Evolutionary conservation across 352 stramenopile species (phyloP).

Genomic region (Pythium myriotylum): DNA sequence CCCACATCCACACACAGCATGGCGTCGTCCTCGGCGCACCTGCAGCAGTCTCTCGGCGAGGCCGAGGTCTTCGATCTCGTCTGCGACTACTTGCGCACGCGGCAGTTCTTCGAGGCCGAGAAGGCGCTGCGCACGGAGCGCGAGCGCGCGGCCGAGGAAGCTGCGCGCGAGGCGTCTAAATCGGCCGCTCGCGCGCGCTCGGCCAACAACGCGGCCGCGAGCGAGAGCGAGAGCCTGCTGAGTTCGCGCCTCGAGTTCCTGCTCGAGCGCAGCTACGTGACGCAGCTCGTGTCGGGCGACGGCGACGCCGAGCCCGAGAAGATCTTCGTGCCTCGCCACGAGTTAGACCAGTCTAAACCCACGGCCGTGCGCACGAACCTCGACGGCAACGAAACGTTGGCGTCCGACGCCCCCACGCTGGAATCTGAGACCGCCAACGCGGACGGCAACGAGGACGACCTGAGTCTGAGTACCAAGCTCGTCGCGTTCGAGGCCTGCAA

Average conservation of each 20-base stretch:
- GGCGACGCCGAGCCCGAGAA: slow-evolving; percentile 64
- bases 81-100: slow-evolving; percentile 86
- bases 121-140: slow-evolving; percentile 72
- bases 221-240: slow-evolving; percentile 37
- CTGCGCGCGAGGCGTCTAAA: slow-evolving; percentile 24
- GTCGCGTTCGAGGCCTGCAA: slow-evolving; percentile 84
- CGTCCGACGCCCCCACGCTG: slow-evolving; percentile 40
- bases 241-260: slow-evolving; percentile 76
- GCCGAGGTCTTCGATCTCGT: slow-evolving; percentile 88
- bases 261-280: slow-evolving; percentile 86
- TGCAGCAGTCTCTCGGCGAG: slow-evolving; percentile 82
- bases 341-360: slow-evolving; percentile 35
- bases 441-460: slow-evolving; percentile 39
- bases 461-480: slow-evolving; percentile 73
- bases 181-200: neutral
- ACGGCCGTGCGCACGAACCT: slow-evolving; percentile 60
- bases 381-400: slow-evolving; percentile 68
- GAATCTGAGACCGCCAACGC: slow-evolving; percentile 29
- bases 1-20: slow-evolving; percentile 5
- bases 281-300: slow-evolving; percentile 73
- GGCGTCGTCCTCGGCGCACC: slow-evolving; percentile 53
- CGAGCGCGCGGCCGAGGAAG: slow-evolving; percentile 40
- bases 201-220: slow-evolving; percentile 30
- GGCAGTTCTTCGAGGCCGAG: slow-evolving; percentile 87
- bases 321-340: slow-evolving; percentile 77